These are phyloP conservation scores for Daldinia sp. DNA, from an alignment of 2,329 filamentous ascomycete species.

Conservation along the genomic window DNA sequence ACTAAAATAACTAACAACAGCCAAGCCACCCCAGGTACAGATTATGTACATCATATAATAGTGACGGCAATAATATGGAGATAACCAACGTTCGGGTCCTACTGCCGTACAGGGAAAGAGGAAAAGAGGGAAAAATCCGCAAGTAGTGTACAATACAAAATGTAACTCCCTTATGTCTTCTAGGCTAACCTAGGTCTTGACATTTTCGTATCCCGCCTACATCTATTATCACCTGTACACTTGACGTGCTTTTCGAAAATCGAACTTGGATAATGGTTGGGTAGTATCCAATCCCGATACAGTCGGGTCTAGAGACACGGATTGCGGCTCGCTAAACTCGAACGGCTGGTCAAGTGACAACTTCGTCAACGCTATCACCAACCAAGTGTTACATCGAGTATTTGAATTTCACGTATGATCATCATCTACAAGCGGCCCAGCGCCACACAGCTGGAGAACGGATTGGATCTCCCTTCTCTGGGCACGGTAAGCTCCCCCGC, in stretches of 20 bases:
- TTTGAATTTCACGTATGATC: constrained; percentile 33
- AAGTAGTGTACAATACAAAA: too few relatives aligned
- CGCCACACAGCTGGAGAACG: constrained; percentile 16
- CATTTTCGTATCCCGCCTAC: background rate
- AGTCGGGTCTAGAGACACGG: constrained; percentile 8
- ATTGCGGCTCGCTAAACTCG: constrained; percentile 7
- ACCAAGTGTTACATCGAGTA: constrained; percentile 31
- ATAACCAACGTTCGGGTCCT: constrained; percentile 31
- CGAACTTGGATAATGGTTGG: constrained; percentile 4
- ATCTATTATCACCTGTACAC: background rate
- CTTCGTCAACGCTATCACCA: constrained; percentile 3
- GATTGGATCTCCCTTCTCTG: constrained; percentile 25
- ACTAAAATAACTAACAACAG: background rate
- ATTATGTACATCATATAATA: constrained; percentile 1
- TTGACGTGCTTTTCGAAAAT: background rate
- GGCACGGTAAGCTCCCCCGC: constrained; percentile 31
- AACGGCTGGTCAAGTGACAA: constrained; percentile 5
- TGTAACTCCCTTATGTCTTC: background rate
- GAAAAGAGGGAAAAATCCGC: constrained; percentile 19
- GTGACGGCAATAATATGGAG: constrained; percentile 31
- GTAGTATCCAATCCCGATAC: constrained; percentile 19
- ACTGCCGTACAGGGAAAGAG: constrained; percentile 32
- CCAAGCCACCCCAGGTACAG: background rate
- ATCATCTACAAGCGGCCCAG: constrained; percentile 24
- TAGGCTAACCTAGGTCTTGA: background rate